Conservation (phyloP, 108 stramenopile genomes). For the Skeletonema tropicum region DNA sequence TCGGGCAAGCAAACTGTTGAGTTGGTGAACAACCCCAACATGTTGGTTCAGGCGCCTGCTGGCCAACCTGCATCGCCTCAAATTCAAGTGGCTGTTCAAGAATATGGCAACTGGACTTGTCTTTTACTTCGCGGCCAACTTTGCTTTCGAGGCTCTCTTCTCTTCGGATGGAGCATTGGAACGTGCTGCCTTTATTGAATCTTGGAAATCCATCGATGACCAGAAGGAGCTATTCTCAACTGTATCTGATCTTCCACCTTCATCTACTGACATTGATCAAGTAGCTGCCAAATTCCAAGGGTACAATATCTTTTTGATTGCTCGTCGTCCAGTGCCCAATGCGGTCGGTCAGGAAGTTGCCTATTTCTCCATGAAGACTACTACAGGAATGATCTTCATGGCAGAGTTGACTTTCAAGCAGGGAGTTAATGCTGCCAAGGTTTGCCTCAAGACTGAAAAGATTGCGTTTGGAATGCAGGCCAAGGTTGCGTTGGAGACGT, state of each 20-base stretch:
- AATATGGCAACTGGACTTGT: conserved; percentile 88
- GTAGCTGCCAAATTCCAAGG: conserved; percentile 81
- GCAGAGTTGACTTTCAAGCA: conserved; percentile 94
- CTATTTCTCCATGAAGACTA: conserved; percentile 87
- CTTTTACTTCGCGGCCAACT: conserved; percentile 91
- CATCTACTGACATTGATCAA: conserved; percentile 76
- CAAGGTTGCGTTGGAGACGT: conserved; percentile 78
- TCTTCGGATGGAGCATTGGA: conserved; percentile 79
- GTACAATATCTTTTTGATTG: conserved; percentile 88
- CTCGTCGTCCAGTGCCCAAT: conserved; percentile 92
- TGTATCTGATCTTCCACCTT: conserved; percentile 70
- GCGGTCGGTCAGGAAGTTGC: conserved; percentile 92
- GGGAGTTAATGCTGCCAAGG: conserved; percentile 91
- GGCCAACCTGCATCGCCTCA: conserved; percentile 77
- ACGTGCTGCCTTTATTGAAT: conserved; percentile 77
- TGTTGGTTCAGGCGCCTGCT: conserved; percentile 75
- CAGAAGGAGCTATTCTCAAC: conserved; percentile 85
- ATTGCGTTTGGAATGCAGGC: conserved; percentile 73
- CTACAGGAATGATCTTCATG: conserved; percentile 80
- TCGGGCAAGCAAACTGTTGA: conserved; percentile 64
- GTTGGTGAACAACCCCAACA: conserved; percentile 72
- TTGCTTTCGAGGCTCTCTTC: conserved; percentile 84
- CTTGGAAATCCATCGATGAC: conserved; percentile 91
- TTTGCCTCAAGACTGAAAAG: conserved; percentile 89
- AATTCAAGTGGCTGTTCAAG: conserved; percentile 95